Evolutionary conservation across 331 rosid genomes (phyloP).

Genomic region (Quercus lobata): DNA sequence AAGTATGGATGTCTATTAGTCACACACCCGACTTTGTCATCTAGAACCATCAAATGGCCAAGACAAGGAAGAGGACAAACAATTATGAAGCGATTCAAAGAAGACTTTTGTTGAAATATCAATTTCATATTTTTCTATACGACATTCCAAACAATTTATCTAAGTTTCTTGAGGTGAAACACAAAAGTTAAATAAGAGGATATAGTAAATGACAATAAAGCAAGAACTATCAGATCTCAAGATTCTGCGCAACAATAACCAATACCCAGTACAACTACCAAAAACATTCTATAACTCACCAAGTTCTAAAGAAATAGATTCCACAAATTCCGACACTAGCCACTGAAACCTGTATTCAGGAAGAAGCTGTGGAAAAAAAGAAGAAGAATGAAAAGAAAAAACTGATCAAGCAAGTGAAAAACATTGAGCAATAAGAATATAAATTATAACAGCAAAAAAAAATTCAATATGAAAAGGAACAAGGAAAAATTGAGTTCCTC

Average conservation of each 20-base stretch:
- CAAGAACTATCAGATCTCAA: background rate
- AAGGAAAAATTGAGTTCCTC: background rate
- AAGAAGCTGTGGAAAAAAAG: slow-evolving; percentile 47
- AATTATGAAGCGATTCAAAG: background rate
- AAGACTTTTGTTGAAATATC: background rate
- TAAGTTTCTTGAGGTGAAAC: too few species aligned
- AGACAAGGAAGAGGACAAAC: background rate
- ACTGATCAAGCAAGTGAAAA: slow-evolving; percentile 18
- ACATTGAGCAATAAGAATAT: background rate
- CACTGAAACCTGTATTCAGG: slow-evolving; percentile 82
- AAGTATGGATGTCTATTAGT: too few species aligned
- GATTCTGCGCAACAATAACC: background rate
- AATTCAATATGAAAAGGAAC: background rate
- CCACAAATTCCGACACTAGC: slow-evolving; percentile 59
- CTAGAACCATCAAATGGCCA: background rate
- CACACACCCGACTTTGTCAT: background rate
- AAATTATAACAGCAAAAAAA: background rate
- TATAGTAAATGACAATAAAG: background rate
- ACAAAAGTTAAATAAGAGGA: background rate
- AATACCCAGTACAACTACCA: background rate
- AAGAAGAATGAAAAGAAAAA: slow-evolving; percentile 15
- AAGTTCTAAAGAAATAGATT: slow-evolving; percentile 59
- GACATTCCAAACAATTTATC: background rate
- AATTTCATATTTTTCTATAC: background rate
- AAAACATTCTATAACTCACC: slow-evolving; percentile 45